Base-by-base conservation (phyloP, 495 filamentous ascomycete species). In the Annulohypoxylon nitens region DNA sequence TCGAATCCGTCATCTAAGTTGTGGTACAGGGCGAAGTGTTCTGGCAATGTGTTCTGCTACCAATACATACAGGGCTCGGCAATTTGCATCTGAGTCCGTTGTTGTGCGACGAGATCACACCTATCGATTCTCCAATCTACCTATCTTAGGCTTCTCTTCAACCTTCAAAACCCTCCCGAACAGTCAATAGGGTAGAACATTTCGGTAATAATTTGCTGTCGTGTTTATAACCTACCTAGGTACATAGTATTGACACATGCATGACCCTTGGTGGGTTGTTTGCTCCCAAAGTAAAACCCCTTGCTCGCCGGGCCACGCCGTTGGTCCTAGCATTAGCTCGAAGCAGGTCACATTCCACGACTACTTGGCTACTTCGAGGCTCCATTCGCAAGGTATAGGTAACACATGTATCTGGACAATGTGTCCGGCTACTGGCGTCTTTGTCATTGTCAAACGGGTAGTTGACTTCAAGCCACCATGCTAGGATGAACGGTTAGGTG, bases 231-330 rank as follows among this genome's bases (percentile, higher is more conserved):
- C 37, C 16, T 30, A 43, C 39, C 39, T 43, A n/a, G 11, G 4
- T 14, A n/a, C 11, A 61, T 66, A 45, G 53, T 47, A 55, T 62
- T 25, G 23, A 25, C 50, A 37, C 47, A 43, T 39, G 36, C 11
- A 39, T 12, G 36, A 2, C 33, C 14, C 7, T 33, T 9, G 36
- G 25, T 63, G 41, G 55, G 39, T 74, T 75, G 72, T 71, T 75
- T 75, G 72, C 67, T 71, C 58, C 53, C 39, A 48, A 36, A 41
- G 60, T 50, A 48, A 23, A 48, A 23, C 16, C 50, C 61, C 45
- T 12, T 67, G 57, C 39, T 61, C 62, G 18, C 55, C 72, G 72
- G 72, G 67, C 67, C 72, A 67, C 64, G 33, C 72, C 72, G 72
- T 67, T 54, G 36, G 33, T 26, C 51, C 26, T n/a, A 50, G 53